phyloP scores from a whole-genome alignment of 768 basidiomycete genomes.

The Fomitopsis serialis region DNA sequence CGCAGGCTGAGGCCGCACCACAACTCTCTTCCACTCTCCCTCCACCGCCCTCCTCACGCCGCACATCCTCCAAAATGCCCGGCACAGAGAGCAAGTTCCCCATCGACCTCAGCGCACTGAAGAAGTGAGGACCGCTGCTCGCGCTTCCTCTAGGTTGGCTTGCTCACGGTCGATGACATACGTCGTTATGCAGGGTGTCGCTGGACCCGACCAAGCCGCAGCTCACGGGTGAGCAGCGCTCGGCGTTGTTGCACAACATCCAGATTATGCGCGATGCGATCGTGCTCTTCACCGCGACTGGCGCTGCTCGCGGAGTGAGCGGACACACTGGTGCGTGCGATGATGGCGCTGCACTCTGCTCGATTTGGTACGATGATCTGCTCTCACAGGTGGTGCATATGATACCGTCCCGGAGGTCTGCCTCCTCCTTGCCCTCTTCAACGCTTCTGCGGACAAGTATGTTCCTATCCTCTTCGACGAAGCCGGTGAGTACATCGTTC shows the following conservation, averaged over 20 bases:
- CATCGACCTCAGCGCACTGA: constrained; percentile 72
- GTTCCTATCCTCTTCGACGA: constrained; percentile 75
- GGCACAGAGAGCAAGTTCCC: constrained; percentile 52
- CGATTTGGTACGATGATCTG: not conserved
- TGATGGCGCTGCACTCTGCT: not conserved
- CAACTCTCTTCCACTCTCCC: not conserved
- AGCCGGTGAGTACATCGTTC: constrained; percentile 49
- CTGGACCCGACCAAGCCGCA: constrained; percentile 67
- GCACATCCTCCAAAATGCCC: constrained; percentile 26
- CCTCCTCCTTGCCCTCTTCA: constrained; percentile 71
- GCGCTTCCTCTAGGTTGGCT: not conserved
- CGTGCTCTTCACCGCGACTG: constrained; percentile 81
- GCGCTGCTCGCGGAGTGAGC: constrained; percentile 79
- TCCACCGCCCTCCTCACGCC: not conserved
- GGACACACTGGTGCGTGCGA: constrained; percentile 66
- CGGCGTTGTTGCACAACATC: constrained; percentile 61
- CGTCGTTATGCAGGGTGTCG: constrained; percentile 44
- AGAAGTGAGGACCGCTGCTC: constrained; percentile 43
- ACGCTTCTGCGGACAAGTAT: constrained; percentile 50
- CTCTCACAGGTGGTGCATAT: constrained; percentile 34
- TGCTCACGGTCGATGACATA: constrained; percentile 4
- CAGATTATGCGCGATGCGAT: constrained; percentile 81
- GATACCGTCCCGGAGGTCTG: constrained; percentile 82
- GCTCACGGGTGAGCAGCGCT: constrained; percentile 59
- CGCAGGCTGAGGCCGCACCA: not conserved